These are phyloP conservation scores for Passalora sequoiae DNA, from an alignment of 2,329 filamentous ascomycete genomes.

Conservation along the genomic window DNA sequence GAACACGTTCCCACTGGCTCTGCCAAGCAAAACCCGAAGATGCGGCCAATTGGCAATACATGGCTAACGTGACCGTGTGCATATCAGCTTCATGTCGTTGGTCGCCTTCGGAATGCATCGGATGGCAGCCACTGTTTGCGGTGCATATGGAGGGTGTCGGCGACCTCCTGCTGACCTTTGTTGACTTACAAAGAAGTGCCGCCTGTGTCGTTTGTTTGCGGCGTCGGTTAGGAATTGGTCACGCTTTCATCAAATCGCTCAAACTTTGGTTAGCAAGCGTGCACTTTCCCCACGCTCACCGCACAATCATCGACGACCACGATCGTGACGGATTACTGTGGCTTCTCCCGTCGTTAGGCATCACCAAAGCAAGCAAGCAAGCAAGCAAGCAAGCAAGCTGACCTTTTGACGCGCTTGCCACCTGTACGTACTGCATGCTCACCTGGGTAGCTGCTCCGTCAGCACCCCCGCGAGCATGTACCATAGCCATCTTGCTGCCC, in stretches of 20 bases:
- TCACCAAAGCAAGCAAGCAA: not conserved
- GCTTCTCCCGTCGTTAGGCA: not conserved
- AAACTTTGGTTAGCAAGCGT: not conserved
- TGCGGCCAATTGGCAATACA: conserved; percentile 1
- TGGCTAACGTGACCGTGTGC: not conserved
- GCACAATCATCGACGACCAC: no score
- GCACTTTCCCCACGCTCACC: not conserved
- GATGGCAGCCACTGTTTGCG: conserved; percentile 1
- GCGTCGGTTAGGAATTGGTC: not conserved
- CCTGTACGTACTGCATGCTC: not conserved
- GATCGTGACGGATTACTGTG: not conserved
- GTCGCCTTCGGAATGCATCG: not conserved
- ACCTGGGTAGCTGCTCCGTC: not conserved
- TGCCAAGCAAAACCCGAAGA: not conserved
- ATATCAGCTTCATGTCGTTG: not conserved
- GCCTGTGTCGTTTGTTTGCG: not conserved
- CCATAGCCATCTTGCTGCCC: not conserved
- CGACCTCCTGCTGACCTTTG: not conserved
- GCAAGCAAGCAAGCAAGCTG: not conserved
- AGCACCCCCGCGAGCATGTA: not conserved
- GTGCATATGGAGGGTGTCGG: not conserved
- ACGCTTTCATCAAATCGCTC: not conserved
- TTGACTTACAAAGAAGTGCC: not conserved
- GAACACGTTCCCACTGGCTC: not conserved
- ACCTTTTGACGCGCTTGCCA: not conserved